A percentile compares a stretch with the other conserved stretches of the same genome.
These are phyloP conservation scores for Amylocarpus encephaloides DNA, from an alignment of 2,329 filamentous ascomycete genomes.

Conservation along the genomic window DNA sequence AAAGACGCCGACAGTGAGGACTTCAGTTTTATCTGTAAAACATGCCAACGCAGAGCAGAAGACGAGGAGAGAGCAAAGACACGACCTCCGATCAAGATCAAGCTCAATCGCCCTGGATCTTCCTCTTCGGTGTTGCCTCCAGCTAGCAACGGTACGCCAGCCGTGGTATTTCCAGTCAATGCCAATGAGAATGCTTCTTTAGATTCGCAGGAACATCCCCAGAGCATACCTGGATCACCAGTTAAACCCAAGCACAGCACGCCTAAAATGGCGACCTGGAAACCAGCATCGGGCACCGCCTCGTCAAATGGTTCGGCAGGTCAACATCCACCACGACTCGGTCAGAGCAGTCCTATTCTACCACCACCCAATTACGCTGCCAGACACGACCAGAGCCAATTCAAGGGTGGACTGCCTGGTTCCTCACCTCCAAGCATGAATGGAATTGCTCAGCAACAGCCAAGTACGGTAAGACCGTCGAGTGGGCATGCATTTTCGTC, in stretches of 20 bases:
- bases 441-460: conserved; percentile 5
- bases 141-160: conserved; percentile 19
- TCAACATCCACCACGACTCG: not conserved
- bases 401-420: conserved; percentile 3
- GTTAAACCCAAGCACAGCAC: conserved; percentile 5
- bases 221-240: not conserved
- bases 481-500: conserved; percentile 30
- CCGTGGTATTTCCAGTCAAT: conserved; percentile 2
- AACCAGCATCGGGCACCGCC: conserved; percentile 9
- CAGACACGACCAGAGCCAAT: not conserved
- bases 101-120: conserved; percentile 43
- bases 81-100: conserved; percentile 51
- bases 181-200: conserved; percentile 12
- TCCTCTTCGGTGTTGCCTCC: conserved; percentile 36
- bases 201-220: not conserved
- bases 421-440: conserved; percentile 14
- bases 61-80: conserved; percentile 55
- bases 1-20: conserved; percentile 75
- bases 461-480: conserved; percentile 14
- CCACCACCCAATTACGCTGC: conserved; percentile 3
- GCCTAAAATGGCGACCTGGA: conserved; percentile 12
- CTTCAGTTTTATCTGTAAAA: conserved; percentile 79
- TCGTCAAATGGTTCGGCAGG: conserved; percentile 9
- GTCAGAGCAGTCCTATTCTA: conserved; percentile 7
- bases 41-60: conserved; percentile 65